Evolutionary conservation across 1,284 basidiomycete species (phyloP).

Genomic region (Exobasidium cylindrosporum): DNA sequence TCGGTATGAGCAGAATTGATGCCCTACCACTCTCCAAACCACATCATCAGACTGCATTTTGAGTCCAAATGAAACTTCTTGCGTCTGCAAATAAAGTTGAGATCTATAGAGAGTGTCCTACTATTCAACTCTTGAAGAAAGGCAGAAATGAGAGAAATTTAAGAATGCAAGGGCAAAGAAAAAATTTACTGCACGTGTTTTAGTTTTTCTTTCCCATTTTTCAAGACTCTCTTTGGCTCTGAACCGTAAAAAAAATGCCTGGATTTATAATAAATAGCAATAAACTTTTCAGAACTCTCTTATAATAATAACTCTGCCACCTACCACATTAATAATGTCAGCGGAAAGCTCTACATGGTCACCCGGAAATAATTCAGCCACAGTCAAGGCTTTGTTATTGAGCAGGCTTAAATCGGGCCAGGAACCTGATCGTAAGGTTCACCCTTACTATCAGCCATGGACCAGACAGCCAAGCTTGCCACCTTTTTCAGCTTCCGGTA

Average conservation of each 20-base stretch:
- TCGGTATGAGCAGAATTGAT: constrained; percentile 54
- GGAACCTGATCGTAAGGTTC: constrained; percentile 1
- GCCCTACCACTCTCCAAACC: constrained; percentile 52
- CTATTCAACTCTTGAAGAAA: too few relatives aligned
- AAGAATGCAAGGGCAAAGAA: too few relatives aligned
- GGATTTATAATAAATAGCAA: too few relatives aligned
- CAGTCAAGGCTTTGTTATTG: constrained; percentile 1
- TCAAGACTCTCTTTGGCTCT: background rate
- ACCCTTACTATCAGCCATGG: constrained; percentile 14
- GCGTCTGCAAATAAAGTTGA: too few relatives aligned
- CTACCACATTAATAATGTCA: too few relatives aligned
- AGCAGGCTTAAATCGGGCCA: constrained; percentile 6
- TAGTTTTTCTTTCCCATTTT: background rate
- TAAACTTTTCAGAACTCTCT: too few relatives aligned
- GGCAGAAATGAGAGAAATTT: too few relatives aligned
- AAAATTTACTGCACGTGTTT: background rate
- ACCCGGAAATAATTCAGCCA: constrained; percentile 8
- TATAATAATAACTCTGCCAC: too few relatives aligned
- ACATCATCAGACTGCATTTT: constrained; percentile 54
- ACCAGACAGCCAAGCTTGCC: background rate
- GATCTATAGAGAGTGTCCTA: too few relatives aligned
- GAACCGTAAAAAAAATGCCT: background rate
- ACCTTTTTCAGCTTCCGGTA: background rate
- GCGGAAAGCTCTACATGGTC: background rate
- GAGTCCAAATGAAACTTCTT: too few relatives aligned